A percentile compares a stretch with the other conserved stretches of the same genome.
These are phyloP conservation scores for Paramecium biaurelia DNA, from an alignment of 73 alveolate species.

Conservation along the genomic window DNA sequence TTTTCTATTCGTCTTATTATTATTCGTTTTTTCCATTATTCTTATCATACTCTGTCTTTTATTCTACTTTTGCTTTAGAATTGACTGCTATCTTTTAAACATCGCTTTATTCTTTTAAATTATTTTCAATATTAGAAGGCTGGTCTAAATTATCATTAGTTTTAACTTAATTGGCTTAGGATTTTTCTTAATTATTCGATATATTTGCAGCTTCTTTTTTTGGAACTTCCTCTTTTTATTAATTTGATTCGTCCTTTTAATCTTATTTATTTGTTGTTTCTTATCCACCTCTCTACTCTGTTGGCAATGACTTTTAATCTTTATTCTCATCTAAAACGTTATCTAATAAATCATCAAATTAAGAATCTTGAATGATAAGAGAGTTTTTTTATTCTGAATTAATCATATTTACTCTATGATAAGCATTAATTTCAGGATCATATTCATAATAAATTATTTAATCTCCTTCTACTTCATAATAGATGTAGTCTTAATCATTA, in stretches of 20 bases:
- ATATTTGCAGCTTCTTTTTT: background rate
- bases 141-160: background rate
- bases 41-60: background rate
- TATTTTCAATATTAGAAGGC: background rate
- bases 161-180: background rate
- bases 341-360: constrained; percentile 2
- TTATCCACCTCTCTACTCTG: background rate
- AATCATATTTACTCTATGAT: background rate
- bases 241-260: background rate
- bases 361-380: background rate
- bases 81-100: background rate
- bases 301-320: background rate
- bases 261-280: background rate
- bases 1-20: background rate
- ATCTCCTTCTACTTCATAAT: background rate
- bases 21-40: background rate
- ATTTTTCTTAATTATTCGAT: background rate
- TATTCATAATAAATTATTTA: background rate
- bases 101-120: background rate
- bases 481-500: background rate
- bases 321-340: background rate
- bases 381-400: background rate
- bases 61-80: background rate
- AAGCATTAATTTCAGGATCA: background rate
- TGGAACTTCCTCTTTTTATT: background rate